These are phyloP conservation scores for Quercus berberidifolia DNA, from an alignment of 306 rosid species.

Conservation along the genomic window DNA sequence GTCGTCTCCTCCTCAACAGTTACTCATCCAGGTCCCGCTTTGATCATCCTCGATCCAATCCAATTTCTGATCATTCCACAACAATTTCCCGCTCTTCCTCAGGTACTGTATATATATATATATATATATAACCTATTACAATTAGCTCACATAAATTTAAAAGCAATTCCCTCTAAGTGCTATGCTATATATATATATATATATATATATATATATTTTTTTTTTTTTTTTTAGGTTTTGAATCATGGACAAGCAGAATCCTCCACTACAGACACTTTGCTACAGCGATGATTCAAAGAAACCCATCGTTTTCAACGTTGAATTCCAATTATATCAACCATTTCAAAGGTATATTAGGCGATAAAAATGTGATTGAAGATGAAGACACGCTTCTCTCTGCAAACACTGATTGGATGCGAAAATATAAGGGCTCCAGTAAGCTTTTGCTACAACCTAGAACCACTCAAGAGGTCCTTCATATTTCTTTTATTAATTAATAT, in stretches of 20 bases:
- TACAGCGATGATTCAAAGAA: conserved; percentile 44
- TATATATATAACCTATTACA: background rate
- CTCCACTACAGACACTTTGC: conserved; percentile 41
- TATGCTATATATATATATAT: background rate
- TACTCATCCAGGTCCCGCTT: conserved; percentile 21
- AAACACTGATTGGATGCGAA: conserved; percentile 90
- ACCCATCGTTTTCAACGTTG: conserved; percentile 51
- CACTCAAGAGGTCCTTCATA: conserved; percentile 72
- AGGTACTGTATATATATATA: conserved; percentile 9
- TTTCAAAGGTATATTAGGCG: conserved; percentile 68
- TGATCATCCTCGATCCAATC: conserved; percentile 18
- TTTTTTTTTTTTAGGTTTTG: background rate
- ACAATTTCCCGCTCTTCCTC: conserved; percentile 24
- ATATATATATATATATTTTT: too few relatives aligned
- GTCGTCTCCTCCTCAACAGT: conserved; percentile 37
- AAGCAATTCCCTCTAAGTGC: background rate
- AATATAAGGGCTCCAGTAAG: conserved; percentile 78
- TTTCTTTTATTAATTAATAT: background rate
- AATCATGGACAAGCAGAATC: conserved; percentile 9
- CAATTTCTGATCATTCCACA: background rate
- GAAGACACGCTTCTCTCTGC: conserved; percentile 66
- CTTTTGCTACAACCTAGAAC: conserved; percentile 66
- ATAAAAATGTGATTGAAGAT: conserved; percentile 73
- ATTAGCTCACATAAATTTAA: background rate
- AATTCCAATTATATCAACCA: conserved; percentile 61